These are phyloP conservation scores for Ocimum tenuiflorum DNA, from an alignment of 257 asterid species.

Conservation along the genomic window DNA sequence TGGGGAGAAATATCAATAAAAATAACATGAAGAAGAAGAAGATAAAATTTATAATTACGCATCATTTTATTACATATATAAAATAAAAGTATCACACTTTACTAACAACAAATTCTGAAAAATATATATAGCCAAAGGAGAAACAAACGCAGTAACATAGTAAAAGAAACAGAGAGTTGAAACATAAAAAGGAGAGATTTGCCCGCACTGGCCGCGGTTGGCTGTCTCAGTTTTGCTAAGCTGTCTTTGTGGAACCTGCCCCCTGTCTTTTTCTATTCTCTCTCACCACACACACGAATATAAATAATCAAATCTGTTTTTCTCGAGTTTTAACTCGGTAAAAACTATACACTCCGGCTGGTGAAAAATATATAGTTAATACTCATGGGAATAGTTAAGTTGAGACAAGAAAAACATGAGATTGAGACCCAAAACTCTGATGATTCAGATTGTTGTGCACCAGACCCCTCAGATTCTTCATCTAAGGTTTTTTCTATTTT, in stretches of 20 bases:
- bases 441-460: constrained; percentile 6
- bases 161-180: not conserved
- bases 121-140: not conserved
- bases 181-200: not conserved
- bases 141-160: not conserved
- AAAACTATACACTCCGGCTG: not conserved
- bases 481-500: constrained; percentile 21
- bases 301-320: not conserved
- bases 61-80: no score
- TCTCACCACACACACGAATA: constrained; percentile 14
- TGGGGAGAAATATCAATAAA: no score
- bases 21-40: no score
- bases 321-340: constrained; percentile 7
- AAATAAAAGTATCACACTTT: no score
- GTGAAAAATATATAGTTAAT: not conserved
- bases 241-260: constrained; percentile 17
- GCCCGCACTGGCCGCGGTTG: not conserved
- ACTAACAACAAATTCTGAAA: no score
- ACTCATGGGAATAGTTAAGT: constrained; percentile 23
- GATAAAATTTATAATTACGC: no score
- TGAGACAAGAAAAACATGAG: constrained; percentile 19
- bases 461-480: constrained; percentile 25
- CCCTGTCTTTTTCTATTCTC: constrained; percentile 10
- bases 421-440: constrained; percentile 14
- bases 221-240: constrained; percentile 20